Evolutionary conservation across 495 filamentous ascomycete species (phyloP).

Genomic region (Podospora anserina): DNA sequence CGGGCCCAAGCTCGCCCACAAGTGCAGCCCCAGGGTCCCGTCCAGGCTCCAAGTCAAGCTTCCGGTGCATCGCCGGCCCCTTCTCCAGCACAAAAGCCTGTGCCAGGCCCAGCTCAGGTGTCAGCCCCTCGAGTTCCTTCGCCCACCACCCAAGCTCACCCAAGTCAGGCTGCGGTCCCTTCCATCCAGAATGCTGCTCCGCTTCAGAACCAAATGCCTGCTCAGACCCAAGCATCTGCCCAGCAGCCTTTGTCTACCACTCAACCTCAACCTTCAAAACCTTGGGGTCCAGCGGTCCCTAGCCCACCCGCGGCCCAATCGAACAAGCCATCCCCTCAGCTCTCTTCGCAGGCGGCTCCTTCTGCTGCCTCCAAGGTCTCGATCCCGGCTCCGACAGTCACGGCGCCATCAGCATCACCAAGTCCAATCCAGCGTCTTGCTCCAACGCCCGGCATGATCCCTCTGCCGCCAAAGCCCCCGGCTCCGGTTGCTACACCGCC

Average conservation of each 20-base stretch:
- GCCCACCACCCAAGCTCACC: not conserved
- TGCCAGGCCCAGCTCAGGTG: not conserved
- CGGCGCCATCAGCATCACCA: slow-evolving; percentile 4
- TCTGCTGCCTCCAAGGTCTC: not conserved
- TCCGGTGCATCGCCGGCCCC: not conserved
- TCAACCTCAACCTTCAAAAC: not conserved
- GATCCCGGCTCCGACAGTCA: not conserved
- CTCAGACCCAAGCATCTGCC: not conserved
- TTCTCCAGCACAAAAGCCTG: not conserved
- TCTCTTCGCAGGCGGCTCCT: not conserved
- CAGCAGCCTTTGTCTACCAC: not conserved
- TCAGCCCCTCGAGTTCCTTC: not conserved
- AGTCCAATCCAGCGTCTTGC: not conserved
- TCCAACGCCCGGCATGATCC: not conserved
- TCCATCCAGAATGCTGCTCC: slow-evolving; percentile 1
- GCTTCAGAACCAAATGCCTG: not conserved
- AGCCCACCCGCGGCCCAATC: not conserved
- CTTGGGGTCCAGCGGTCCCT: not conserved
- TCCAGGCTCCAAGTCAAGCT: not conserved
- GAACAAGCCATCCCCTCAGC: not conserved
- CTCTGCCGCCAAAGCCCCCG: not conserved
- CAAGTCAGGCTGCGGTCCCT: not conserved
- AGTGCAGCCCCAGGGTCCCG: not conserved
- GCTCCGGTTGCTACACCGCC: not conserved
- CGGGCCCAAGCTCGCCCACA: not conserved